phyloP scores from a whole-genome alignment of 257 asterid species.

The Solanum corneliomulleri region DNA sequence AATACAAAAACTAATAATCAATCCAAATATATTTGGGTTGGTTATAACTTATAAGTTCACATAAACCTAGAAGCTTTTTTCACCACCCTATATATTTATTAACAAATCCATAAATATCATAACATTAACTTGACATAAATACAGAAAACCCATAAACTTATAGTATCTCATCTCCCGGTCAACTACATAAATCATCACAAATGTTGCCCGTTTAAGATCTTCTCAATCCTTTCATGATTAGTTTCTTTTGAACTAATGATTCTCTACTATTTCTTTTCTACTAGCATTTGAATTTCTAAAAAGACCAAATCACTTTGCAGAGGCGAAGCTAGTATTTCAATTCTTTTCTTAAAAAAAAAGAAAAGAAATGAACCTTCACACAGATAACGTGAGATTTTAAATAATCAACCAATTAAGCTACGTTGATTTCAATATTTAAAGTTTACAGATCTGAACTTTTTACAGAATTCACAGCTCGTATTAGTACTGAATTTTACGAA shows the following conservation, averaged over 20 bases:
- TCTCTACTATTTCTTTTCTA: neutral
- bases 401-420: neutral
- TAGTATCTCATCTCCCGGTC: neutral
- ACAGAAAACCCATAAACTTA: neutral
- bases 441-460: neutral
- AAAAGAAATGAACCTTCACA: neutral
- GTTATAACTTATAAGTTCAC: neutral
- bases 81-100: neutral
- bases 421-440: accelerated
- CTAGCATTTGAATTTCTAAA: neutral
- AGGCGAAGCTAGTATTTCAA: neutral
- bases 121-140: neutral
- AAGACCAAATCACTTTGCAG: neutral
- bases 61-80: neutral
- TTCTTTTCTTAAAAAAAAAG: neutral
- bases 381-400: neutral
- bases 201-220: neutral
- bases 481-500: neutral
- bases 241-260: neutral
- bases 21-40: neutral
- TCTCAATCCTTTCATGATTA: neutral
- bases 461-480: neutral
- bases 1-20: neutral
- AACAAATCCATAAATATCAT: neutral
- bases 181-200: neutral